These are phyloP conservation scores for Phellopilus nigrolimitatus DNA, from an alignment of 1,284 basidiomycete species.

Conservation along the genomic window DNA sequence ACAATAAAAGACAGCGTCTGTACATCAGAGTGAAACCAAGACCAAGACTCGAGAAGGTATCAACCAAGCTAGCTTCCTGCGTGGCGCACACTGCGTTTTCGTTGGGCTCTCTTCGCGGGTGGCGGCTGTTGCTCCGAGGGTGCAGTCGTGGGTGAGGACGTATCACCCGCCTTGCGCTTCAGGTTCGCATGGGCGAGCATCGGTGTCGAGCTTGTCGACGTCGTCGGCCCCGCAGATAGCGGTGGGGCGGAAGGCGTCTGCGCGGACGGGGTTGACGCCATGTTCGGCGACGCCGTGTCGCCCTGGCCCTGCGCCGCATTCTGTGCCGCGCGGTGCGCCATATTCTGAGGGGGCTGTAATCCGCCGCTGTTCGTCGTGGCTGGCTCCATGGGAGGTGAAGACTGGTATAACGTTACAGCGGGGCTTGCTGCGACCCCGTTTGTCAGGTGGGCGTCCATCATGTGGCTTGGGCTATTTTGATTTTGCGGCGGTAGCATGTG, in stretches of 20 bases:
- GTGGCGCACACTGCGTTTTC: constrained; percentile 36
- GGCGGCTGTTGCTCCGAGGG: constrained; percentile 32
- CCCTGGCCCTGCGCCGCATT: no score
- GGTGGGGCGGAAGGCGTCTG: constrained; percentile 33
- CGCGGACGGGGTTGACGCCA: constrained; percentile 36
- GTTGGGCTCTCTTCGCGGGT: constrained; percentile 12
- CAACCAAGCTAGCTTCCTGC: constrained; percentile 37
- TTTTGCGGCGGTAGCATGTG: constrained; percentile 20
- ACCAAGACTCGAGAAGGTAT: constrained; percentile 14
- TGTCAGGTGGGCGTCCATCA: constrained; percentile 20
- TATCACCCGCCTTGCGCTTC: constrained; percentile 57
- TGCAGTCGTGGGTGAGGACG: constrained; percentile 47
- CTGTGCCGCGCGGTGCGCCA: constrained; percentile 4
- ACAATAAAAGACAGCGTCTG: constrained; percentile 20
- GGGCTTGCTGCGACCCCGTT: constrained; percentile 25
- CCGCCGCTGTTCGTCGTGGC: constrained; percentile 20
- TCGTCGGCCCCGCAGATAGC: constrained; percentile 28
- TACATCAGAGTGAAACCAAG: not conserved
- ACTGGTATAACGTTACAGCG: constrained; percentile 39
- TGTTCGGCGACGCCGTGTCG: constrained; percentile 48
- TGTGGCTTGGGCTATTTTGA: constrained; percentile 1
- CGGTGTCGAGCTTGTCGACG: constrained; percentile 38
- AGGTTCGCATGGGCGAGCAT: constrained; percentile 48
- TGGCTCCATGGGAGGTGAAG: constrained; percentile 17
- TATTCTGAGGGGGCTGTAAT: not conserved